phyloP scores from a whole-genome alignment of 139 green algal genomes.

The Mychonastes homosphaera region DNA sequence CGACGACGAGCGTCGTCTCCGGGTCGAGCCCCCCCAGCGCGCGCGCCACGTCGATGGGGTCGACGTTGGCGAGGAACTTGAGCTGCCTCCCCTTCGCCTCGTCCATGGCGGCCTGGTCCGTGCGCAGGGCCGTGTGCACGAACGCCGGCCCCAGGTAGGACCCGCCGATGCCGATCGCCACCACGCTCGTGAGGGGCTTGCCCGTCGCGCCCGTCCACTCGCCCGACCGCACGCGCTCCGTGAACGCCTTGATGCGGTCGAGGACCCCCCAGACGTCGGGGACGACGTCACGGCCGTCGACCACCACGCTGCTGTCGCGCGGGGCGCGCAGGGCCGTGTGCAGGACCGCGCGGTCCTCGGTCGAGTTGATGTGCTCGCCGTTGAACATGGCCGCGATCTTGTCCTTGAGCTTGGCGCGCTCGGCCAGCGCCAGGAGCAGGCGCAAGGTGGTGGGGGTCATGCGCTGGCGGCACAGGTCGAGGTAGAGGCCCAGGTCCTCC shows the following conservation, averaged over 20 bases:
- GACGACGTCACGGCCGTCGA: conserved; percentile 85
- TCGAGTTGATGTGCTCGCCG: conserved; percentile 90
- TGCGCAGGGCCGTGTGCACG: conserved; percentile 93
- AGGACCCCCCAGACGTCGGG: conserved; percentile 93
- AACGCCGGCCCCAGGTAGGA: conserved; percentile 94
- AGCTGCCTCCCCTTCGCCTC: conserved; percentile 60
- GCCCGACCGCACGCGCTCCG: conserved; percentile 66
- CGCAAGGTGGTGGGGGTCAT: conserved; percentile 44
- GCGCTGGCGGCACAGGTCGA: conserved; percentile 85
- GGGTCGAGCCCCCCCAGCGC: conserved; percentile 66
- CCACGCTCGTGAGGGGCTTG: conserved; percentile 90
- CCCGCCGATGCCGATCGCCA: conserved; percentile 95
- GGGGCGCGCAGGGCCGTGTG: conserved; percentile 86
- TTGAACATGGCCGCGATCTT: conserved; percentile 96
- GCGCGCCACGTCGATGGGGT: conserved; percentile 93
- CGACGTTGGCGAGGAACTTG: conserved; percentile 97
- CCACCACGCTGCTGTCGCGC: conserved; percentile 64
- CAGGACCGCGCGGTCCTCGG: conserved; percentile 91
- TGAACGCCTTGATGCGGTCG: conserved; percentile 96
- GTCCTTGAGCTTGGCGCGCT: conserved; percentile 50
- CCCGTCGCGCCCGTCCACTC: conserved; percentile 87
- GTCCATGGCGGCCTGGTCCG: conserved; percentile 33
- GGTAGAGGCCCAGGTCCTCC: conserved; percentile 77
- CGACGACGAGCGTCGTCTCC: conserved; percentile 90
- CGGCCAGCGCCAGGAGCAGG: conserved; percentile 62